Percentiles rank a stretch among this genome's conserved stretches.
Evolutionary conservation across 148 eudicot genomes (phyloP).

Genomic region (Rhododendron mucronatum): DNA sequence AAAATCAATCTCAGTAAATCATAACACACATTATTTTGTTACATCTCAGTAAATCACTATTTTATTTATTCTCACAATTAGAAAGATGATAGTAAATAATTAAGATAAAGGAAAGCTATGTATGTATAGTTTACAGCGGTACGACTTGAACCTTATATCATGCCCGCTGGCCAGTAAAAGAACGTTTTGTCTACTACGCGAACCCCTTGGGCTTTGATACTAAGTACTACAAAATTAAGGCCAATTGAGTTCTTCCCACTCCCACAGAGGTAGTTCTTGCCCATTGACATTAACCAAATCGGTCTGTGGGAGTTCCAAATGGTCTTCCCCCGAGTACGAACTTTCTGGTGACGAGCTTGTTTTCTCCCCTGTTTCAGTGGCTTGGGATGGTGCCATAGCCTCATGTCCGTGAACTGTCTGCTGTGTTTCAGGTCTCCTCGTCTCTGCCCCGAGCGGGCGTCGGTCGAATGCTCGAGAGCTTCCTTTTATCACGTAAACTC

Average conservation of each 20-base stretch:
- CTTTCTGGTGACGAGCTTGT: conserved; percentile 14
- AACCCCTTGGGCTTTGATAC: neutral
- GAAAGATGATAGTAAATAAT: too few species aligned
- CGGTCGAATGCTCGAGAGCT: conserved; percentile 58
- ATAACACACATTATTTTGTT: too few species aligned
- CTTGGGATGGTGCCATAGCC: neutral
- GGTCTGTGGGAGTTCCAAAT: neutral
- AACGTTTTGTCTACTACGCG: neutral
- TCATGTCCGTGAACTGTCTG: neutral
- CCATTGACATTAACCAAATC: neutral
- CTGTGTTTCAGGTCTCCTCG: neutral
- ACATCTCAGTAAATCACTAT: too few species aligned
- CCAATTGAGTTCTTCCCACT: conserved; percentile 27
- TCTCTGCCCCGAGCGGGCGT: conserved; percentile 35
- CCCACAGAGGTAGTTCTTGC: conserved; percentile 9
- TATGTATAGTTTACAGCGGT: too few species aligned
- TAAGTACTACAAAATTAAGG: neutral
- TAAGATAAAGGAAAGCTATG: too few species aligned
- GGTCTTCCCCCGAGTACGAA: conserved; percentile 18
- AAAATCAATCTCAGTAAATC: too few species aligned
- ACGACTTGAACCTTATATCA: too few species aligned
- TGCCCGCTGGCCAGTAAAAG: too few species aligned
- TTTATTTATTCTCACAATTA: too few species aligned
- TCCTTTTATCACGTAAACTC: conserved; percentile 60
- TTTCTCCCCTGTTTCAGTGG: conserved; percentile 4